Base-by-base conservation (phyloP, 2,329 filamentous ascomycete species). In the Epichloe sibirici region DNA sequence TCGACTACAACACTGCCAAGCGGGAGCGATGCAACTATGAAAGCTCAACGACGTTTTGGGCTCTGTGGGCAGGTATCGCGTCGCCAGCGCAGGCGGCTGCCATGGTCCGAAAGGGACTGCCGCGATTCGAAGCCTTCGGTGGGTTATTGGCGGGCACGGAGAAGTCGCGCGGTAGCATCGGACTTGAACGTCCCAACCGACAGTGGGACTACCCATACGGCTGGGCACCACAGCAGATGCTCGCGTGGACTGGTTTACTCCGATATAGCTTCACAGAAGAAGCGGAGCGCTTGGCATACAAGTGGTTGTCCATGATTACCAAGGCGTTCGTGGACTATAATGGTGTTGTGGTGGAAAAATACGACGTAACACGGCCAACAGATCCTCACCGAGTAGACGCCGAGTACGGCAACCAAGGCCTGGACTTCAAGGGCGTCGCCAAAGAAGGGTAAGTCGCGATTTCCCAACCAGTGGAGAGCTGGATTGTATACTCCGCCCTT, bases 161-260 rank as follows among this genome's bases (percentile, higher is more conserved):
- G 65, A 81, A 90, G 68, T 95, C 89, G 51, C 86, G 93, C 45
- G 93, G 93, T 42, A 73, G 76, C 35, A 74, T 95, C 56, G 83
- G 86, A 12, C 70, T 96, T 40, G 81, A 90, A 60, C 80, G 91
- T 47, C 93, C 93, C 7, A 97, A 96, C 68, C 83, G 93, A 60
- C 93, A 98, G 67, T 98, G 93, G 93, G 93, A 98, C 67, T 97
- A 90, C 66, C 93, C 93, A 0, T 97, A 93, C 65, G 93, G 93
- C 55, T 98, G 93, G 93, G 93, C 93, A 52, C 93, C 93, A 35
- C 93, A 98, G 74, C 93, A 98, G 73, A 97, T 98, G 73, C 81
- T 98, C 43, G 91, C 93, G 1, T 98, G 93, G 93, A 90, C 88
- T 1, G 93, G 90, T 3, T 74, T 98, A 54, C 79, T 90, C 62